These are phyloP conservation scores for Schizosaccharomyces osmophilus DNA, from an alignment of 805 yeast species.

Conservation along the genomic window DNA sequence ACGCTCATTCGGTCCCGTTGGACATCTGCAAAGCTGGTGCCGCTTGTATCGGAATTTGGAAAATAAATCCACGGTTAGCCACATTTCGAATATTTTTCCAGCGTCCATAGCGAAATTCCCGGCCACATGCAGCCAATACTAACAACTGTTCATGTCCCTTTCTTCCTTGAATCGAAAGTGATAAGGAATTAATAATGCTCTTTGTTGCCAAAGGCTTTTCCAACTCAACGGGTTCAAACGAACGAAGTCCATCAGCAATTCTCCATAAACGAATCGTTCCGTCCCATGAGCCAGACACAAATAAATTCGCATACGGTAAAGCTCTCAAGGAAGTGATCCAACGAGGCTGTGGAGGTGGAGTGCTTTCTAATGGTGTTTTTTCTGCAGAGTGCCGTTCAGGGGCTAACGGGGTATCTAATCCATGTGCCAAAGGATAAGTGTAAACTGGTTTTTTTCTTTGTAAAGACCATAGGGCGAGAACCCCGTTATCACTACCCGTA, in stretches of 20 bases:
- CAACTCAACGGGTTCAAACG: constrained; percentile 37
- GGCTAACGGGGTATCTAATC: constrained; percentile 26
- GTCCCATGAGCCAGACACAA: constrained; percentile 72
- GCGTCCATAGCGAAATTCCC: neutral
- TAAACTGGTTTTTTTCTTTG: constrained; percentile 71
- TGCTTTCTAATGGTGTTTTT: constrained; percentile 9
- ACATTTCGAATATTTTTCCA: neutral
- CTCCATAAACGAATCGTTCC: constrained; percentile 65
- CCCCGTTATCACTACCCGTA: constrained; percentile 90
- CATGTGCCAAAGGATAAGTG: constrained; percentile 54
- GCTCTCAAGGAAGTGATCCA: constrained; percentile 68
- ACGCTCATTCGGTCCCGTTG: neutral
- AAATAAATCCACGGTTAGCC: neutral
- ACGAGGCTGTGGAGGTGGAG: constrained; percentile 49
- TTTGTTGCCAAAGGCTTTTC: constrained; percentile 15
- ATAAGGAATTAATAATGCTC: constrained; percentile 7
- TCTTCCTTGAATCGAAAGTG: constrained; percentile 1
- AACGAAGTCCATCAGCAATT: constrained; percentile 36
- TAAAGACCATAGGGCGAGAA: constrained; percentile 67
- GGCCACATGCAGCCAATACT: neutral
- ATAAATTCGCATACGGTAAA: constrained; percentile 61
- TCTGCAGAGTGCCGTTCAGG: constrained; percentile 32
- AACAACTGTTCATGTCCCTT: neutral
- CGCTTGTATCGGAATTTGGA: neutral
- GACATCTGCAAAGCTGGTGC: neutral